Conservation (phyloP, 176 grass and related monocot species). For the Urochloa ruziziensis region DNA sequence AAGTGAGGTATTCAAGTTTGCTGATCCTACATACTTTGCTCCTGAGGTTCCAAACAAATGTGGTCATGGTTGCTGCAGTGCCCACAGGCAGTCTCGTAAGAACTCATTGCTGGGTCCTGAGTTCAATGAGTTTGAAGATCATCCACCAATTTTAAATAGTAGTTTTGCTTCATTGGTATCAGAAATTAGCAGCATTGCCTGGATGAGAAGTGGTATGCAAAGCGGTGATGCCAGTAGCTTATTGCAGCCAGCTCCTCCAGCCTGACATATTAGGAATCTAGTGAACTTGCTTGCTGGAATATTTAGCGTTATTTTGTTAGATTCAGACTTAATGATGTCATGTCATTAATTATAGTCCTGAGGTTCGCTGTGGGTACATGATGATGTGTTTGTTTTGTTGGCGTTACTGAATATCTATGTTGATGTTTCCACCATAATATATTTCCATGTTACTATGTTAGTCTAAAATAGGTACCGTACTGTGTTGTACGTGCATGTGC, state of each 20-base stretch:
- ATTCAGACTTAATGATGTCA: slow-evolving; percentile 18
- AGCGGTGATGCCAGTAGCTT: slow-evolving; percentile 44
- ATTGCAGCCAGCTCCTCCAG: slow-evolving; percentile 44
- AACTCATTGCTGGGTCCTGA: slow-evolving; percentile 83
- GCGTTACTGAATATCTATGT: slow-evolving; percentile 7
- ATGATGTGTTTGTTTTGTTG: not conserved
- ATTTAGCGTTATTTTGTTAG: slow-evolving; percentile 2
- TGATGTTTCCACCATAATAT: not conserved
- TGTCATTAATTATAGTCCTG: slow-evolving; percentile 12
- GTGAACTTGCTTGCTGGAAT: slow-evolving; percentile 30
- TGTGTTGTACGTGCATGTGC: not conserved
- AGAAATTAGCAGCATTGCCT: slow-evolving; percentile 96
- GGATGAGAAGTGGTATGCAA: slow-evolving; percentile 84
- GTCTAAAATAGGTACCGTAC: not conserved
- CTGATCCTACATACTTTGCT: slow-evolving; percentile 41
- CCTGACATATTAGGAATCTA: slow-evolving; percentile 24
- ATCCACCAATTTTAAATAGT: slow-evolving; percentile 57
- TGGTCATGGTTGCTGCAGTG: slow-evolving; percentile 68
- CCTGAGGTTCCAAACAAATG: slow-evolving; percentile 73
- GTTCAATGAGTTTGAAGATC: slow-evolving; percentile 84
- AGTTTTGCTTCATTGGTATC: slow-evolving; percentile 74
- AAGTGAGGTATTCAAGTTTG: slow-evolving; percentile 48
- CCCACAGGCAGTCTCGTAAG: slow-evolving; percentile 15
- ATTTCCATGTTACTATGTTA: not conserved
- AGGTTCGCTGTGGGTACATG: not conserved